Evolutionary conservation across 169 alveolate species (phyloP).

Genomic region (Plasmodium relictum): DNA sequence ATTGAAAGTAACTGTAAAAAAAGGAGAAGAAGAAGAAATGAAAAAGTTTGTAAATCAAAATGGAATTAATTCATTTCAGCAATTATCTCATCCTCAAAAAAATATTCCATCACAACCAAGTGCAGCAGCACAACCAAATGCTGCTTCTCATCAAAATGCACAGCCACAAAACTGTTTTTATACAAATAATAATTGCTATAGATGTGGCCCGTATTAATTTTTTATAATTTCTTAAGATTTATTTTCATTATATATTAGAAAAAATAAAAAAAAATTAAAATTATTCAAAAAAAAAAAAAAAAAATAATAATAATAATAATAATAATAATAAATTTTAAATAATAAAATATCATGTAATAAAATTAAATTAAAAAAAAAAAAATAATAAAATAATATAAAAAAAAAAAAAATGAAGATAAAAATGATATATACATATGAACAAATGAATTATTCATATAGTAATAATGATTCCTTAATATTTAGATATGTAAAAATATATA

Average conservation of each 20-base stretch:
- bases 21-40: conserved; percentile 91
- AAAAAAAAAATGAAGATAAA: too few species aligned
- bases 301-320: too few species aligned
- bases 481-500: too few species aligned
- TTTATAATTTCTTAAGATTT: background rate
- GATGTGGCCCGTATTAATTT: conserved; percentile 75
- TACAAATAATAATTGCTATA: conserved; percentile 68
- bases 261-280: conserved; percentile 10
- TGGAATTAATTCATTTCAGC: conserved; percentile 72
- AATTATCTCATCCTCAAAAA: conserved; percentile 63
- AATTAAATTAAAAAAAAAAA: too few species aligned
- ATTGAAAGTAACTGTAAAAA: conserved; percentile 90
- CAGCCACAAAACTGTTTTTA: conserved; percentile 76
- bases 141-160: conserved; percentile 78
- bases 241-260: conserved; percentile 3
- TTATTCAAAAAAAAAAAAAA: too few species aligned
- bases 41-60: conserved; percentile 74
- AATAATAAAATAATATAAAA: too few species aligned
- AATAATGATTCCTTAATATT: too few species aligned
- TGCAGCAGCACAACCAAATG: conserved; percentile 73
- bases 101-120: conserved; percentile 74
- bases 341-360: too few species aligned
- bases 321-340: too few species aligned
- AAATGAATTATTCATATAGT: too few species aligned
- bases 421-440: too few species aligned